Conservation (phyloP, 257 asterid species). For the Capsicum pubescens region DNA sequence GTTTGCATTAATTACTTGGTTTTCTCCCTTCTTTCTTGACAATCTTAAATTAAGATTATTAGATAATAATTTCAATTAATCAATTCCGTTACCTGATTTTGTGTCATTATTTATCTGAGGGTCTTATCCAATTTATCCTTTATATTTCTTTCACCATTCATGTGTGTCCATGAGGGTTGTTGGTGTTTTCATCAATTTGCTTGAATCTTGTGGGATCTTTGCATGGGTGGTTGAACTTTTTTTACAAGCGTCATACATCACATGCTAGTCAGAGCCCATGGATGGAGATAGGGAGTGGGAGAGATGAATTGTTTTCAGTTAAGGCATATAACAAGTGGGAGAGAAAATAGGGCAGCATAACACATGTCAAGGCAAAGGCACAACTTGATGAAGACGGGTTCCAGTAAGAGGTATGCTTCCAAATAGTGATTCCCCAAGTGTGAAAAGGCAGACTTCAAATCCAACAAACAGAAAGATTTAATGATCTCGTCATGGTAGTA, state of each 20-base stretch:
- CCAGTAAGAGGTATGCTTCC: conserved; percentile 1
- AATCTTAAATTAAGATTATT: not conserved
- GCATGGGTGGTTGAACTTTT: not conserved
- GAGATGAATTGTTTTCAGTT: not conserved
- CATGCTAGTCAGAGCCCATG: conserved; percentile 20
- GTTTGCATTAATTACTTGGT: not conserved
- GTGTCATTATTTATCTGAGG: not conserved
- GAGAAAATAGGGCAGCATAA: conserved; percentile 22
- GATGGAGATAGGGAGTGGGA: conserved; percentile 9
- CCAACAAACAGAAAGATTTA: conserved; percentile 15
- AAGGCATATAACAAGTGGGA: not conserved
- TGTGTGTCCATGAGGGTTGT: conserved; percentile 16
- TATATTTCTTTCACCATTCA: not conserved
- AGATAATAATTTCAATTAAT: not conserved
- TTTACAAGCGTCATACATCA: not conserved
- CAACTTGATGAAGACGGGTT: not conserved
- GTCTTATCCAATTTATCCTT: not conserved
- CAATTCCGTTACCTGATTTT: not conserved
- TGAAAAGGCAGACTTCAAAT: not conserved
- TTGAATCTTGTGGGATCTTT: not conserved
- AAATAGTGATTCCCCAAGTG: conserved; percentile 7
- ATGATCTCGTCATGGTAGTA: conserved; percentile 18
- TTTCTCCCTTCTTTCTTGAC: not conserved
- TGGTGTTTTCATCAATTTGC: conserved; percentile 10
- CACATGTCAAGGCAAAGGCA: conserved; percentile 22